Conservation (phyloP, 176 grass and related monocot genomes). For the Hyparrhenia diplandra region DNA sequence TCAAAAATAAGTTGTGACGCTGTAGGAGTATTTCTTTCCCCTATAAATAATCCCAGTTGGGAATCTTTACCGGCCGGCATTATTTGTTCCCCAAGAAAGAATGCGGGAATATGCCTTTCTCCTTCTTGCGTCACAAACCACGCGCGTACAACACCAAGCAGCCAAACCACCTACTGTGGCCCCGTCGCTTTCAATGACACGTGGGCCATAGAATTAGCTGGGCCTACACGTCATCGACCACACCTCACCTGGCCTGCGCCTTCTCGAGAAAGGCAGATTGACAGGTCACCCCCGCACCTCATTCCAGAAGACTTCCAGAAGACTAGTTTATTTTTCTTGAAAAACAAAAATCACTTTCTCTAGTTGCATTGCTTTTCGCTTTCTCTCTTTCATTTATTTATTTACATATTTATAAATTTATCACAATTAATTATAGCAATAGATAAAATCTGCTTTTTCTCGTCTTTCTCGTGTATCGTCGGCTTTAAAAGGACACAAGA, state of each 20-base stretch:
- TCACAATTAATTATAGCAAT: too few species aligned
- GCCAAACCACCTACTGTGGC: too few species aligned
- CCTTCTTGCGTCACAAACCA: constrained; percentile 29
- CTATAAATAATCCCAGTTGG: too few species aligned
- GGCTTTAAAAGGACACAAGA: background rate
- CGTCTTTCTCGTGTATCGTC: background rate
- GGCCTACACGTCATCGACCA: constrained; percentile 6
- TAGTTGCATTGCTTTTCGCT: background rate
- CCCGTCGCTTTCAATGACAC: background rate
- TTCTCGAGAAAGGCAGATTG: background rate
- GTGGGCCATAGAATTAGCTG: background rate
- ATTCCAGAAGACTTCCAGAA: background rate
- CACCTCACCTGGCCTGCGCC: background rate
- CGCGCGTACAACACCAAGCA: too few species aligned
- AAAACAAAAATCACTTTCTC: background rate
- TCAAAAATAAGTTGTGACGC: too few species aligned
- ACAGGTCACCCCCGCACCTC: constrained; percentile 31
- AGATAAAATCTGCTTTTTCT: background rate
- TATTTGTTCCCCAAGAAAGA: too few species aligned
- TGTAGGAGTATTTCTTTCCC: too few species aligned
- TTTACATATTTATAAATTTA: too few species aligned
- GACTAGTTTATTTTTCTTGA: background rate
- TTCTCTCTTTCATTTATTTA: background rate
- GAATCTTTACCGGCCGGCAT: too few species aligned
- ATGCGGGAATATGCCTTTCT: background rate